Conservation (phyloP, 2,329 filamentous ascomycete genomes). For the Monosporascus sp. region DNA sequence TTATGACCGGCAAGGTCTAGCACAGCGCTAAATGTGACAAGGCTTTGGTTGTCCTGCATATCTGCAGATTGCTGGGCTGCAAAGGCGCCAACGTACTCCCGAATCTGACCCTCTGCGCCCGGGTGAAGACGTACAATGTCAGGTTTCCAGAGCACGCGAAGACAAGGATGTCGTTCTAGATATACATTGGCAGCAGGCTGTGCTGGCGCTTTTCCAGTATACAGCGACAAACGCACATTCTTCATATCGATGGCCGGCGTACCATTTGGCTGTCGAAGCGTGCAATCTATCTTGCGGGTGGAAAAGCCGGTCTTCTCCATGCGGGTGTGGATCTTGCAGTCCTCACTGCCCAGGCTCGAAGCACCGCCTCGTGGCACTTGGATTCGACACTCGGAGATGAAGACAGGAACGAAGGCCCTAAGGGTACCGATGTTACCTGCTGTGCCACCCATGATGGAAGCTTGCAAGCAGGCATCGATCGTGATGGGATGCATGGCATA, state of each 20-base stretch:
- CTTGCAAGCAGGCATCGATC: slow-evolving; percentile 17
- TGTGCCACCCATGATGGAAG: slow-evolving; percentile 7
- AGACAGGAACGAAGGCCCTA: not conserved
- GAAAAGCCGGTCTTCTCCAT: not conserved
- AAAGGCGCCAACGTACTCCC: slow-evolving; percentile 1
- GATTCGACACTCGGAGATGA: not conserved
- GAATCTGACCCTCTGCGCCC: not conserved
- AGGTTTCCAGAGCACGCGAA: slow-evolving; percentile 13
- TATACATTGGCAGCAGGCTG: not conserved
- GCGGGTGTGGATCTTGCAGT: not conserved
- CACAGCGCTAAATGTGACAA: not conserved
- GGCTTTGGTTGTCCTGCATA: not conserved
- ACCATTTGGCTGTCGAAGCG: too few species aligned
- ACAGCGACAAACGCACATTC: too few species aligned
- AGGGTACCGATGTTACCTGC: not conserved
- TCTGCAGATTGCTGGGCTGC: not conserved
- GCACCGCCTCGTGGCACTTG: not conserved
- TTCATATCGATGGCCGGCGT: too few species aligned
- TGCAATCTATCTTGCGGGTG: too few species aligned
- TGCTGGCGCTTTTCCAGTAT: not conserved
- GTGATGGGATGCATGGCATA: slow-evolving; percentile 17
- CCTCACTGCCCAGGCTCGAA: not conserved
- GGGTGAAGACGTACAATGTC: slow-evolving; percentile 5
- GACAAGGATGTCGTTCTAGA: not conserved
- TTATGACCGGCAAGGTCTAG: slow-evolving; percentile 3